Conservation (phyloP, 441 rosid genomes). For the Adansonia gregorii region DNA sequence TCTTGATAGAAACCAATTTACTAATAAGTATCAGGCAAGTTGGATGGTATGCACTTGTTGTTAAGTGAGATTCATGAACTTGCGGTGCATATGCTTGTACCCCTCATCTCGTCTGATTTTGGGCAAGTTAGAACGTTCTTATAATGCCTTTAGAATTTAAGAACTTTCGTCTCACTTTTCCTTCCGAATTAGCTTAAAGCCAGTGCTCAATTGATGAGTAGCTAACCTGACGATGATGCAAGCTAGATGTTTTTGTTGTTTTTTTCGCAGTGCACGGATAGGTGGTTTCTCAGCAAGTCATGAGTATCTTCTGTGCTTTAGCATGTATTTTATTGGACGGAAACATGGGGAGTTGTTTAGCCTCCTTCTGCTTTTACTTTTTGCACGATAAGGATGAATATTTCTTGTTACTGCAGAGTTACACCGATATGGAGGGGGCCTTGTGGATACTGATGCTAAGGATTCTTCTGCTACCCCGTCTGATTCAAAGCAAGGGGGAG, state of each 20-base stretch:
- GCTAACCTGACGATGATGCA: not conserved
- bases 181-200: not conserved
- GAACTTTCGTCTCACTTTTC: not conserved
- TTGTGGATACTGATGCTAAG: constrained; percentile 55
- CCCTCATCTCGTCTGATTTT: not conserved
- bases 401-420: constrained; percentile 52
- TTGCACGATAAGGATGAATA: constrained; percentile 8
- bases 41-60: not conserved
- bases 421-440: constrained; percentile 80
- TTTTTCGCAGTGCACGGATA: not conserved
- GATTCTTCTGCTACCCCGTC: constrained; percentile 49
- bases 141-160: constrained; percentile 4
- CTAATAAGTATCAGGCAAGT: not conserved
- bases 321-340: not conserved
- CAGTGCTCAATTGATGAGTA: not conserved
- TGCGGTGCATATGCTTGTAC: not conserved
- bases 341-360: not conserved
- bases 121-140: not conserved
- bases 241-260: not conserved
- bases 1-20: not conserved
- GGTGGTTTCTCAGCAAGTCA: not conserved
- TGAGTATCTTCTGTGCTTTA: not conserved
- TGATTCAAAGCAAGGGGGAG: constrained; percentile 65
- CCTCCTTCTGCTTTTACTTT: not conserved
- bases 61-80: not conserved